Evolutionary conservation across 495 filamentous ascomycete species (phyloP).

Genomic region (Recurvomyces mirabilis): DNA sequence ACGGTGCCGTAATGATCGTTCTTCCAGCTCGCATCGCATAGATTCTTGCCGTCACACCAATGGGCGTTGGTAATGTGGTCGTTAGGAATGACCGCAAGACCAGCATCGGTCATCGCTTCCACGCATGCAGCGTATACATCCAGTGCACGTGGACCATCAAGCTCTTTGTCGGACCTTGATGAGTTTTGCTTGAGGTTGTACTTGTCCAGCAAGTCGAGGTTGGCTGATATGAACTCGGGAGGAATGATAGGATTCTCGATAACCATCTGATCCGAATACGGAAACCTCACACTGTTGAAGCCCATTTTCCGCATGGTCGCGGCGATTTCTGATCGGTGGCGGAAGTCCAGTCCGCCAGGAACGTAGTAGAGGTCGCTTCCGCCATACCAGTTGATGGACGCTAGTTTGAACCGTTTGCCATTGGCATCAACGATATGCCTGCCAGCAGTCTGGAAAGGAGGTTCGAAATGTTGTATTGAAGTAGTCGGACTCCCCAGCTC

Average conservation of each 20-base stretch:
- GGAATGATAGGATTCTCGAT: constrained; percentile 39
- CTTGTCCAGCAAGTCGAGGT: constrained; percentile 39
- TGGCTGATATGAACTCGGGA: constrained; percentile 38
- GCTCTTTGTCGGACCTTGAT: not conserved
- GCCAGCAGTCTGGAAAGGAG: constrained; percentile 42
- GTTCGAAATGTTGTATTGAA: constrained; percentile 11
- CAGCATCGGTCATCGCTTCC: constrained; percentile 43
- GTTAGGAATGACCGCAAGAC: constrained; percentile 49
- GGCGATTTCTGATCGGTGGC: constrained; percentile 46
- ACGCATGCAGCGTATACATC: constrained; percentile 45
- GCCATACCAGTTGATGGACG: constrained; percentile 54
- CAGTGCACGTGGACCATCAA: constrained; percentile 35
- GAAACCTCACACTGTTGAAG: constrained; percentile 54
- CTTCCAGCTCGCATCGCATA: constrained; percentile 47
- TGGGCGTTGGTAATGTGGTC: constrained; percentile 51
- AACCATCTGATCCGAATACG: constrained; percentile 53
- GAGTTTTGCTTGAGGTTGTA: constrained; percentile 2
- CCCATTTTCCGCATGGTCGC: constrained; percentile 40
- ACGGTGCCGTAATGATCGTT: constrained; percentile 44
- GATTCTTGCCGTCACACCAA: constrained; percentile 51
- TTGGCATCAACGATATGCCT: constrained; percentile 45
- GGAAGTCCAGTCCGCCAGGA: constrained; percentile 48
- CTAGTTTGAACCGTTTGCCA: constrained; percentile 42
- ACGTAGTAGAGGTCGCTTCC: constrained; percentile 49
- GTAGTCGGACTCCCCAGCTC: not conserved